These are phyloP conservation scores for Botrytis fabae DNA, from an alignment of 2,329 filamentous ascomycete genomes.

Conservation along the genomic window DNA sequence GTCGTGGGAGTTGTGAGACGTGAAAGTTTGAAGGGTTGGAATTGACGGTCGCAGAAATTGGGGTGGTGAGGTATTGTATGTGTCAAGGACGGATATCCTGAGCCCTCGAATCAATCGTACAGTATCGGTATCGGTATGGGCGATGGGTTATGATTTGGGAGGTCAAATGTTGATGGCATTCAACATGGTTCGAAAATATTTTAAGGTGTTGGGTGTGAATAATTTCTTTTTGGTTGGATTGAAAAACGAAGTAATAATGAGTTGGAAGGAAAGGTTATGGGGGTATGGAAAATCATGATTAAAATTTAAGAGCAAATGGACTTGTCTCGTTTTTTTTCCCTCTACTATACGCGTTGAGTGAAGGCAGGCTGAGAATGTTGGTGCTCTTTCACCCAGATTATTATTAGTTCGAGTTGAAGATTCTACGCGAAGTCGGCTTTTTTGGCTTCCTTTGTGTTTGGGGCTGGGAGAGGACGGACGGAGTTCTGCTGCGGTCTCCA, in stretches of 20 bases:
- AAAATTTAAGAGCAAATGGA: slow-evolving; percentile 8
- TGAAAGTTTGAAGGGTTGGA: neutral
- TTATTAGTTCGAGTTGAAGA: slow-evolving; percentile 8
- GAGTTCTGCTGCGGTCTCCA: no score
- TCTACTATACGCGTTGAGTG: slow-evolving; percentile 13
- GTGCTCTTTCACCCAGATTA: slow-evolving; percentile 13
- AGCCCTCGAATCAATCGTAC: slow-evolving; percentile 2
- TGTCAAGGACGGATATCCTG: slow-evolving; percentile 11
- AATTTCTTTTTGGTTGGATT: slow-evolving; percentile 13
- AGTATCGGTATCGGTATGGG: slow-evolving; percentile 8
- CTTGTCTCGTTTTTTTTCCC: slow-evolving; percentile 4
- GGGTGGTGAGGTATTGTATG: slow-evolving; percentile 1
- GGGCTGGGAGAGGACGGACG: neutral
- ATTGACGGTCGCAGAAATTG: slow-evolving; percentile 20
- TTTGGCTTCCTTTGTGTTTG: neutral
- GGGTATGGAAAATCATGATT: slow-evolving; percentile 18
- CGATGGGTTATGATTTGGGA: slow-evolving; percentile 1
- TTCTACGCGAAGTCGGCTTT: neutral
- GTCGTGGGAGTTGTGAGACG: slow-evolving; percentile 10
- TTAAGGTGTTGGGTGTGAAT: slow-evolving; percentile 8
- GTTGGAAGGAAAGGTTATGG: slow-evolving; percentile 18
- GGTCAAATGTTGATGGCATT: slow-evolving; percentile 13
- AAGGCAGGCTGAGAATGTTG: slow-evolving; percentile 21
- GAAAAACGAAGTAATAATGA: neutral
- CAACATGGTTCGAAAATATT: slow-evolving; percentile 11